Conservation (phyloP, 345 rosid species). For the Bruguiera parviflora region DNA sequence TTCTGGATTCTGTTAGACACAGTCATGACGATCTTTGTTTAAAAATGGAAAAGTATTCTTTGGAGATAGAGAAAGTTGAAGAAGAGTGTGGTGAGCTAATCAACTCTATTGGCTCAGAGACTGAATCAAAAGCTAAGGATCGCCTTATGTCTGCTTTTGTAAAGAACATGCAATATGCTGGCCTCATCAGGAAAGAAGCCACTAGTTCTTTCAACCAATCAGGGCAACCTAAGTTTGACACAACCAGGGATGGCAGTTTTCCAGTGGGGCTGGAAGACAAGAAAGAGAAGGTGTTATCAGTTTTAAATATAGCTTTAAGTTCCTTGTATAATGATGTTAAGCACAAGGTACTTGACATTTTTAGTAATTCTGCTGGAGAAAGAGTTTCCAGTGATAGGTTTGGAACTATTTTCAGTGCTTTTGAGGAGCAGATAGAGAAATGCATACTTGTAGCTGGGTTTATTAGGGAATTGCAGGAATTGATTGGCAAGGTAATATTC, state of each 20-base stretch:
- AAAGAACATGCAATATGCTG: constrained; percentile 66
- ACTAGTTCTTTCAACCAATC: constrained; percentile 29
- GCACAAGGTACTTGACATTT: constrained; percentile 43
- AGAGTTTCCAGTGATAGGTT: constrained; percentile 32
- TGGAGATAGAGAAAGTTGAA: constrained; percentile 59
- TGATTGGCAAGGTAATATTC: constrained; percentile 39
- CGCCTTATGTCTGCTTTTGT: constrained; percentile 62
- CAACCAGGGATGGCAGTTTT: constrained; percentile 32
- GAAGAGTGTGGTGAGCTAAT: constrained; percentile 57
- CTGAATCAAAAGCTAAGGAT: constrained; percentile 72
- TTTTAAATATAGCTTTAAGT: constrained; percentile 50
- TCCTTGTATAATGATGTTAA: constrained; percentile 57
- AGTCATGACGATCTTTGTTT: constrained; percentile 57
- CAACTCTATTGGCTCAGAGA: constrained; percentile 54
- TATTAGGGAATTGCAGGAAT: constrained; percentile 50
- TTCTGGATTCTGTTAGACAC: constrained; percentile 45
- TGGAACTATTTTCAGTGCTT: constrained; percentile 45
- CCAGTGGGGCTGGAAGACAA: constrained; percentile 44
- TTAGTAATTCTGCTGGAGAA: constrained; percentile 36
- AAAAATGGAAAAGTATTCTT: constrained; percentile 53
- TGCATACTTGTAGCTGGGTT: constrained; percentile 56
- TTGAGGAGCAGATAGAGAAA: constrained; percentile 82
- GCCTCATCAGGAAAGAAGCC: constrained; percentile 46
- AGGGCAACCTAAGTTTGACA: constrained; percentile 34
- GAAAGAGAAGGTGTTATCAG: constrained; percentile 54